These are phyloP conservation scores for Populus deltoides DNA, from an alignment of 345 rosid species.

Conservation along the genomic window DNA sequence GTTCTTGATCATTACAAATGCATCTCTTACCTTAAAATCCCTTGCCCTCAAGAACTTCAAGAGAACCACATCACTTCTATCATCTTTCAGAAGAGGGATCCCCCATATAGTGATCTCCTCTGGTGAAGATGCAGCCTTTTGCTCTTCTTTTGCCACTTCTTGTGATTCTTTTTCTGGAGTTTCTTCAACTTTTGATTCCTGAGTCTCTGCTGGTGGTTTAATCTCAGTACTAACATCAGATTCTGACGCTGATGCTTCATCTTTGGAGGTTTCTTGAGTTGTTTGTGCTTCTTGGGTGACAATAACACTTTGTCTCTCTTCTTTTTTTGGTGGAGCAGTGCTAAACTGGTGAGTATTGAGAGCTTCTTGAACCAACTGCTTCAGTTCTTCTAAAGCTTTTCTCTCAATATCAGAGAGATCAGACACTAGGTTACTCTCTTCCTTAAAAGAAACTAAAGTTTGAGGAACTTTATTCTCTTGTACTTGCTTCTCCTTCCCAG, in stretches of 20 bases:
- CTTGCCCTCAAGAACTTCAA: constrained; percentile 77
- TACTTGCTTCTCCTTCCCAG: constrained; percentile 2
- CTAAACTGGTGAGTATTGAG: constrained; percentile 48
- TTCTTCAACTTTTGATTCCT: constrained; percentile 27
- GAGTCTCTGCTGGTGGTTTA: constrained; percentile 16
- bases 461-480: constrained; percentile 35
- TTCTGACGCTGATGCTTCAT: constrained; percentile 14
- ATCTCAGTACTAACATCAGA: constrained; percentile 28
- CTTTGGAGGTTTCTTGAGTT: background rate
- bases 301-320: constrained; percentile 1
- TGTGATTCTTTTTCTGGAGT: constrained; percentile 13
- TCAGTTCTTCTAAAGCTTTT: constrained; percentile 61
- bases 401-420: constrained; percentile 53
- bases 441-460: constrained; percentile 52
- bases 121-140: constrained; percentile 16
- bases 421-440: constrained; percentile 57
- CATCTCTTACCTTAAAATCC: constrained; percentile 73
- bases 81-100: constrained; percentile 69
- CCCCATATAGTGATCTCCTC: constrained; percentile 62
- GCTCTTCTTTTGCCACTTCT: constrained; percentile 17
- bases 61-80: constrained; percentile 65
- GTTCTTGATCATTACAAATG: constrained; percentile 68
- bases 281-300: background rate
- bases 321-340: constrained; percentile 25
- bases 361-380: constrained; percentile 55